phyloP scores from a whole-genome alignment of 176 grass and related monocot genomes.

The Carex kokanica region DNA sequence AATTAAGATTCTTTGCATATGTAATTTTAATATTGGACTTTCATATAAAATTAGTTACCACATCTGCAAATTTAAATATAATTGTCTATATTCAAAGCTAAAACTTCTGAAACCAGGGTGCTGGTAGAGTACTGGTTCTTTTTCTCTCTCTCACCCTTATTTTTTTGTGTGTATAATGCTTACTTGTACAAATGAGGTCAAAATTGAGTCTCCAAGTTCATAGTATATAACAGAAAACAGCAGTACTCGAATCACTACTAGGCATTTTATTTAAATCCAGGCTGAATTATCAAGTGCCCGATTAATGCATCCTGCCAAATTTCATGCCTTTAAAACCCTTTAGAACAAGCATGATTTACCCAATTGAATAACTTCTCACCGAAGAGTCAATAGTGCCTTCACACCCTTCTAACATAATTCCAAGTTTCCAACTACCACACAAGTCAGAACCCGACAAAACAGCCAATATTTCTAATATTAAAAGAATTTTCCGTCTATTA shows the following conservation, averaged over 20 bases:
- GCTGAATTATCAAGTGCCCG: not conserved
- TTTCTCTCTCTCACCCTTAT: not conserved
- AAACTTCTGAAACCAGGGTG: not conserved
- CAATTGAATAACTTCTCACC: not conserved
- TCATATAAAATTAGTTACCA: not conserved
- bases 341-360: not conserved
- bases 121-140: not conserved
- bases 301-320: not conserved
- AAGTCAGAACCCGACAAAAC: conserved; percentile 3
- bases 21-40: not conserved
- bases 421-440: not conserved
- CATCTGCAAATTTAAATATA: not conserved
- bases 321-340: not conserved
- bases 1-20: not conserved
- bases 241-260: not conserved
- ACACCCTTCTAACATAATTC: not conserved
- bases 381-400: not conserved
- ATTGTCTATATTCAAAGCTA: not conserved
- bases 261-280: not conserved
- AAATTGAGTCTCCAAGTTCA: not conserved
- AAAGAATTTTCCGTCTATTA: not conserved
- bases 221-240: not conserved
- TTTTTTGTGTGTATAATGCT: not conserved
- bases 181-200: not conserved
- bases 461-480: not conserved